Evolutionary conservation across 2,329 filamentous ascomycete species (phyloP).

Genomic region (Xylaria sp.): DNA sequence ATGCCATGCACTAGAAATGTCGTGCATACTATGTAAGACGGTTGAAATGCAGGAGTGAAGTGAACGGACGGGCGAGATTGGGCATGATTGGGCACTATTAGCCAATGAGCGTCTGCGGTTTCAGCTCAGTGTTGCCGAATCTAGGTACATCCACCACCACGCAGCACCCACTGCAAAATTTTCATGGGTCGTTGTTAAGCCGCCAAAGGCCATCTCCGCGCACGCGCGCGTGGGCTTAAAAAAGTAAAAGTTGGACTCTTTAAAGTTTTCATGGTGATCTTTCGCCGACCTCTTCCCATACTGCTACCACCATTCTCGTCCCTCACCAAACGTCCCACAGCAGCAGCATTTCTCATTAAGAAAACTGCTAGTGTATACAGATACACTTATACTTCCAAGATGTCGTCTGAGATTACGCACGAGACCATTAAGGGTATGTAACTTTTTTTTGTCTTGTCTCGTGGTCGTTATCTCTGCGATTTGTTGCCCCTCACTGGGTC

Average conservation of each 20-base stretch:
- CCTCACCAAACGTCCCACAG: not conserved
- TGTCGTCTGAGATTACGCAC: constrained; percentile 65
- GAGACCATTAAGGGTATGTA: constrained; percentile 68
- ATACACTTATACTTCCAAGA: constrained; percentile 47
- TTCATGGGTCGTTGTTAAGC: constrained; percentile 27
- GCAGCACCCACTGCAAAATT: constrained; percentile 40
- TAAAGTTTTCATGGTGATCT: constrained; percentile 32
- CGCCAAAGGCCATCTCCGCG: constrained; percentile 2
- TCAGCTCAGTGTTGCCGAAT: constrained; percentile 17
- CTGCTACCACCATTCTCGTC: not conserved
- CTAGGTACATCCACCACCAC: not conserved
- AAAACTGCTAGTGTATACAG: constrained; percentile 3
- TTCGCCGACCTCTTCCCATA: constrained; percentile 15
- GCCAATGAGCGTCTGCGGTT: constrained; percentile 30
- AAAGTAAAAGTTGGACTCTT: constrained; percentile 28
- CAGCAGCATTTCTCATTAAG: not conserved
- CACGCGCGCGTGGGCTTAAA: not conserved
- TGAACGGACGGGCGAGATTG: constrained; percentile 1
- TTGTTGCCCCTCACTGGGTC: constrained; percentile 19
- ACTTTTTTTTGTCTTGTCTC: constrained; percentile 4
- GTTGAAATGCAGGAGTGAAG: not conserved
- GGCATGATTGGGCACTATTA: constrained; percentile 17
- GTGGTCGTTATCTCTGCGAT: not conserved
- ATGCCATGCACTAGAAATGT: not conserved
- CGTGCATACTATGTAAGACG: not conserved